phyloP scores from a whole-genome alignment of 1,284 basidiomycete species.

The Fomitiporia mediterranea region DNA sequence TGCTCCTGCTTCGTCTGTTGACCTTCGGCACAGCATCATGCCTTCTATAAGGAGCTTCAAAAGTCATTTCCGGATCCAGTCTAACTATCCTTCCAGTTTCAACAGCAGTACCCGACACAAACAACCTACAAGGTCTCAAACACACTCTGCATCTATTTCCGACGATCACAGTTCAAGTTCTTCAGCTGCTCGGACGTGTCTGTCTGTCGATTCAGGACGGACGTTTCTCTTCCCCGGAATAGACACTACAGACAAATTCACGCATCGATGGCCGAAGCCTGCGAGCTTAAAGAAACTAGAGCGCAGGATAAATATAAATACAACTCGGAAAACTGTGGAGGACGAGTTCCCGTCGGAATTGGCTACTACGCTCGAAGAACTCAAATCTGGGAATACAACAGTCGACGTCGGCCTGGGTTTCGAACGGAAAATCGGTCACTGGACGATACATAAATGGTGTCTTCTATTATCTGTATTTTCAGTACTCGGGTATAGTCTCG shows the following conservation, averaged over 20 bases:
- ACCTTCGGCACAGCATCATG: background rate
- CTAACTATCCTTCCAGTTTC: background rate
- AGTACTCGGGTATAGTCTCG: conserved; percentile 46
- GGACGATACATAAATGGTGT: conserved; percentile 56
- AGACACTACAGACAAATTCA: conserved; percentile 43
- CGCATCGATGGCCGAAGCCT: conserved; percentile 49
- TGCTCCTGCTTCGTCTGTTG: background rate
- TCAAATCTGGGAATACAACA: background rate
- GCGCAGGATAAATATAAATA: too few species aligned
- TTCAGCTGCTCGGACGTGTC: background rate
- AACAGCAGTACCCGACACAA: background rate
- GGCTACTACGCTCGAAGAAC: conserved; percentile 25
- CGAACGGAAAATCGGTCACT: conserved; percentile 38
- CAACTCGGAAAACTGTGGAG: conserved; percentile 17
- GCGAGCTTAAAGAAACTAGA: conserved; percentile 31
- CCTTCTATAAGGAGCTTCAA: background rate
- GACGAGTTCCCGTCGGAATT: conserved; percentile 21
- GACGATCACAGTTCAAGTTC: too few species aligned
- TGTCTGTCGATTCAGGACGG: conserved; percentile 12
- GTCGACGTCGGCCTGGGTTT: conserved; percentile 15
- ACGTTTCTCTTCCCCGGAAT: conserved; percentile 8
- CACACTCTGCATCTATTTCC: background rate
- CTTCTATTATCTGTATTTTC: conserved; percentile 47
- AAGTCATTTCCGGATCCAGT: background rate
- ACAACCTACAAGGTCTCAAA: background rate